These are phyloP conservation scores for Phytophthora ramorum DNA, from an alignment of 352 stramenopile genomes.

Conservation along the genomic window DNA sequence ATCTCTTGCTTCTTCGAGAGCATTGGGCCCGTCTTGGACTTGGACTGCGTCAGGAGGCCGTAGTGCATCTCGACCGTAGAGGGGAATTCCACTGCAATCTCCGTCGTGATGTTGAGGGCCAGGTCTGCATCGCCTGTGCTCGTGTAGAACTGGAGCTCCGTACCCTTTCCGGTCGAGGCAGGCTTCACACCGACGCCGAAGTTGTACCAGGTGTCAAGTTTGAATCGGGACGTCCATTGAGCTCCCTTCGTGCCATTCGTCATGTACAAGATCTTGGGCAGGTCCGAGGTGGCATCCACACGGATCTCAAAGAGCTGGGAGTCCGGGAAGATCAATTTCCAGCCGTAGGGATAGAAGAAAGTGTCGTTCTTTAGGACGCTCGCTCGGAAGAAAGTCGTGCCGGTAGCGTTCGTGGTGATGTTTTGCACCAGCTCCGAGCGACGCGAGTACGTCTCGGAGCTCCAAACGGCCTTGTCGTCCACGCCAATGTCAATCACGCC, in stretches of 20 bases:
- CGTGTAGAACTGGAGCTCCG: slow-evolving; percentile 49
- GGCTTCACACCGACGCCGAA: slow-evolving; percentile 53
- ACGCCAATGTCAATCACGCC: slow-evolving; percentile 42
- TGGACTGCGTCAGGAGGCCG: slow-evolving; percentile 57
- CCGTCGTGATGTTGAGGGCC: slow-evolving; percentile 32
- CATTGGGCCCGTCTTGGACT: slow-evolving; percentile 40
- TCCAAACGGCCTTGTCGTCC: slow-evolving; percentile 38
- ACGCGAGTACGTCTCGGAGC: slow-evolving; percentile 30
- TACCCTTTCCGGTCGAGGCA: slow-evolving; percentile 4
- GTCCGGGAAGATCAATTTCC: slow-evolving; percentile 56
- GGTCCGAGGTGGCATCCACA: slow-evolving; percentile 40
- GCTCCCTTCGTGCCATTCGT: slow-evolving; percentile 38
- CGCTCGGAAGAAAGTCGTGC: slow-evolving; percentile 46
- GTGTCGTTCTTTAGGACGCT: slow-evolving; percentile 36
- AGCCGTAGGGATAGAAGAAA: slow-evolving; percentile 34
- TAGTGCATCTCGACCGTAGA: slow-evolving; percentile 51
- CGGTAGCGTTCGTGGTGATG: slow-evolving; percentile 31
- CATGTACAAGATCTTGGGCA: slow-evolving; percentile 48
- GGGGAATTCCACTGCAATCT: slow-evolving; percentile 14
- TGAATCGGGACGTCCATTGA: slow-evolving; percentile 48
- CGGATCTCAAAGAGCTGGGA: slow-evolving; percentile 54
- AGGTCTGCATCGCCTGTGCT: slow-evolving; percentile 41
- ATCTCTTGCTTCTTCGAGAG: slow-evolving; percentile 56
- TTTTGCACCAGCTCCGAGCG: slow-evolving; percentile 44
- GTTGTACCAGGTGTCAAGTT: slow-evolving; percentile 36